These are phyloP conservation scores for Quercus gilva DNA, from an alignment of 306 rosid species.

Conservation along the genomic window DNA sequence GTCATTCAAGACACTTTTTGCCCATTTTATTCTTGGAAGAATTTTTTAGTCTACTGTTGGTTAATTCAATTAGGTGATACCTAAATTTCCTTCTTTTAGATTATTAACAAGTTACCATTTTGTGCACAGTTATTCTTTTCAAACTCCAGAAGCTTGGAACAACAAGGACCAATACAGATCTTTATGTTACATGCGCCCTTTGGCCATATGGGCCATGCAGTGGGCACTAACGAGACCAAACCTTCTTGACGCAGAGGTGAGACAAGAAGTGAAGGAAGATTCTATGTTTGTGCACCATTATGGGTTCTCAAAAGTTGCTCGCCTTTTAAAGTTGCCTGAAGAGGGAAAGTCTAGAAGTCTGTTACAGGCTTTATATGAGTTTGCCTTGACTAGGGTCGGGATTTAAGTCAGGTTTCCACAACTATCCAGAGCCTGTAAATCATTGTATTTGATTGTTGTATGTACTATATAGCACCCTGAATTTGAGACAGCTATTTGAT, in stretches of 20 bases:
- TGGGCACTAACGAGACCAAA: constrained; percentile 74
- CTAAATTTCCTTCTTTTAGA: not conserved
- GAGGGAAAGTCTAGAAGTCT: constrained; percentile 53
- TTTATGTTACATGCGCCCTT: constrained; percentile 85
- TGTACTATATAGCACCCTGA: not conserved
- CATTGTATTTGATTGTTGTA: not conserved
- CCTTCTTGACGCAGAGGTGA: constrained; percentile 23
- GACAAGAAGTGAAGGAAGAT: constrained; percentile 42
- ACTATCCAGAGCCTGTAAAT: not conserved
- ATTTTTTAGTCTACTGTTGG: not conserved
- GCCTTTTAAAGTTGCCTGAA: constrained; percentile 56
- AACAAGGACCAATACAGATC: constrained; percentile 64
- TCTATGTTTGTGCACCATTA: constrained; percentile 43
- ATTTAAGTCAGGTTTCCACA: not conserved
- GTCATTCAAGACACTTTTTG: not conserved
- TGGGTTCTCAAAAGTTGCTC: constrained; percentile 73
- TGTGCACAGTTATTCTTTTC: constrained; percentile 73
- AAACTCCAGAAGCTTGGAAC: constrained; percentile 94
- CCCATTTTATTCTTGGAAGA: not conserved
- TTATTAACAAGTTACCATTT: constrained; percentile 21
- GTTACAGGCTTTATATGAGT: constrained; percentile 62
- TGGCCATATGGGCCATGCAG: constrained; percentile 98
- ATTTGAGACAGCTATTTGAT: not conserved
- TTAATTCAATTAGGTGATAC: not conserved
- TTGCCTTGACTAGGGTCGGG: constrained; percentile 63